phyloP scores from a whole-genome alignment of 2,329 filamentous ascomycete genomes.

The Tolypocladium tropicale region DNA sequence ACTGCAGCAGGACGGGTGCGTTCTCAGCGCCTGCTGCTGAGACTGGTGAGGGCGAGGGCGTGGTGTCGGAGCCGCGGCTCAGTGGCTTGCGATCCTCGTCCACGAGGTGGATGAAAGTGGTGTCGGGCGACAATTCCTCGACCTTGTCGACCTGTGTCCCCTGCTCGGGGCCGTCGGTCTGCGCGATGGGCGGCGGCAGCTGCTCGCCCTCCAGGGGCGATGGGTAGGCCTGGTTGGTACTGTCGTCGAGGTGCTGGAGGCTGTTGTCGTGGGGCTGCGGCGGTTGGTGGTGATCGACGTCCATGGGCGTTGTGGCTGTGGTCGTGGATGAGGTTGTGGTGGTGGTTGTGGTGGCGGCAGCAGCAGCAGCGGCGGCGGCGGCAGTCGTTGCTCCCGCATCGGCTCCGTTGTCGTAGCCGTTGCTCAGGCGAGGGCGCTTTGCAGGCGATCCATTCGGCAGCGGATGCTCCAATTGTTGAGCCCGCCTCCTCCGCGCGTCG shows the following conservation, averaged over 20 bases:
- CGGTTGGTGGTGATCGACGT: slow-evolving; percentile 40
- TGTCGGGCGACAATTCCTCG: slow-evolving; percentile 46
- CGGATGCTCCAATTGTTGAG: slow-evolving; percentile 27
- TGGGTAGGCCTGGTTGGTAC: slow-evolving; percentile 49
- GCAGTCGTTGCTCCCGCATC: slow-evolving; percentile 23
- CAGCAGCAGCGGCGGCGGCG: slow-evolving; percentile 19
- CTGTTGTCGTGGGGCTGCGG: slow-evolving; percentile 2
- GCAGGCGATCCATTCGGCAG: slow-evolving; percentile 44
- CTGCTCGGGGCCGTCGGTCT: slow-evolving; percentile 52
- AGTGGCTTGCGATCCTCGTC: slow-evolving; percentile 22
- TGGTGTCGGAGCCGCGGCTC: slow-evolving; percentile 18
- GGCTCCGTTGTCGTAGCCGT: slow-evolving; percentile 48
- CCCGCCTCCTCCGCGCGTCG: slow-evolving; percentile 40
- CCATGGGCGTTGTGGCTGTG: slow-evolving; percentile 45
- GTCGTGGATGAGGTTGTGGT: slow-evolving; percentile 22
- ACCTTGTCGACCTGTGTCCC: slow-evolving; percentile 57
- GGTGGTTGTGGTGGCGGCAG: slow-evolving; percentile 29
- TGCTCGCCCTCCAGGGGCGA: slow-evolving; percentile 52
- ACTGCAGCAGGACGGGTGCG: slow-evolving; percentile 53
- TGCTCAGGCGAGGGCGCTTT: slow-evolving; percentile 51
- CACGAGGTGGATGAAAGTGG: slow-evolving; percentile 49
- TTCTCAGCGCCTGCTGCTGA: slow-evolving; percentile 34
- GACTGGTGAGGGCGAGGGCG: slow-evolving; percentile 26
- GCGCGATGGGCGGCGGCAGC: slow-evolving; percentile 39
- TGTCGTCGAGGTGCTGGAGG: slow-evolving; percentile 26